A percentile compares a stretch with the other conserved stretches of the same genome.
Evolutionary conservation across 169 alveolate species (phyloP).

Genomic region (Babesia divergens): DNA sequence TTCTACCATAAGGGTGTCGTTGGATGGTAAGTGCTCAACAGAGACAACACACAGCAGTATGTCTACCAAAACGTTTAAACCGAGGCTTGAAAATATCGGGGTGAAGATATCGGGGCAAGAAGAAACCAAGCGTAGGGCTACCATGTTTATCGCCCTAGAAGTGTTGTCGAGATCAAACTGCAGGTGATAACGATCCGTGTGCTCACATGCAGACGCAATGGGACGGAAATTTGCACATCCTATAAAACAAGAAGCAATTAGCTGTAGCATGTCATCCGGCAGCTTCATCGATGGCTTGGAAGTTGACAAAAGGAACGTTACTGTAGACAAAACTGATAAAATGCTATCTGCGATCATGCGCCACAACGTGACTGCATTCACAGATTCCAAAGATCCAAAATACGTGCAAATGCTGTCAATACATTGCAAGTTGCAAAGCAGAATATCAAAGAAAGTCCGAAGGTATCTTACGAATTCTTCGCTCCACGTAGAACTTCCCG

Average conservation of each 20-base stretch:
- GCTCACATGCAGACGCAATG: neutral
- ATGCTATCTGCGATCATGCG: slow-evolving; percentile 44
- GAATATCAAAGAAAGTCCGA: slow-evolving; percentile 20
- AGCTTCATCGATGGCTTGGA: slow-evolving; percentile 11
- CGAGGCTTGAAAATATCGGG: slow-evolving; percentile 31
- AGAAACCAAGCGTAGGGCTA: slow-evolving; percentile 14
- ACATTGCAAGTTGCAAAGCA: slow-evolving; percentile 29
- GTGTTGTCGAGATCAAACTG: slow-evolving; percentile 41
- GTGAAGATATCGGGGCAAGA: slow-evolving; percentile 19
- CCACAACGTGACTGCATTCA: slow-evolving; percentile 50
- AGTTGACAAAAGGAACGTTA: slow-evolving; percentile 11
- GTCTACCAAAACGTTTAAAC: slow-evolving; percentile 21
- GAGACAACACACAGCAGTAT: slow-evolving; percentile 23
- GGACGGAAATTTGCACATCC: slow-evolving; percentile 14
- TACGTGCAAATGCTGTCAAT: neutral
- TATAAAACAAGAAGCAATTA: slow-evolving; percentile 12
- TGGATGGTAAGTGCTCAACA: neutral
- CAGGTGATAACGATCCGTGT: slow-evolving; percentile 33
- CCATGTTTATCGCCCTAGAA: slow-evolving; percentile 17
- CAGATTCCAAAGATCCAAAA: neutral
- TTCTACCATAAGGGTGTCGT: neutral
- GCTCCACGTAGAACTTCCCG: neutral
- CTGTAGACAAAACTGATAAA: slow-evolving; percentile 37
- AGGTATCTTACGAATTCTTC: slow-evolving; percentile 10
- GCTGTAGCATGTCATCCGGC: slow-evolving; percentile 28